These are phyloP conservation scores for Phaeosphaeria sp. DNA, from an alignment of 2,329 filamentous ascomycete species.

Conservation along the genomic window DNA sequence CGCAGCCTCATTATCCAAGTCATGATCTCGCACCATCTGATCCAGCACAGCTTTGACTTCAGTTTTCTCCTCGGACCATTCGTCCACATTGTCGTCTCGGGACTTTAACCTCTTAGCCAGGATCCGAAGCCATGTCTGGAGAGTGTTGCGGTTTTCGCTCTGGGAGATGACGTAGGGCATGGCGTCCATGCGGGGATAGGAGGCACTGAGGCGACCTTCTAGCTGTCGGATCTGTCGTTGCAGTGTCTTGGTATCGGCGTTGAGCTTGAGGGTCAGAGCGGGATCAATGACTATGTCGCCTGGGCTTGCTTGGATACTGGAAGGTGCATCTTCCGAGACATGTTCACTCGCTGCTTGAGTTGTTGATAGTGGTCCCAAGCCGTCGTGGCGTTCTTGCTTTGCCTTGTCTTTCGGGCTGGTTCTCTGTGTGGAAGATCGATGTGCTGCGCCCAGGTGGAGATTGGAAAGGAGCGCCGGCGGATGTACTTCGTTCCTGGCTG, in stretches of 20 bases:
- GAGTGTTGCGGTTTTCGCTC: conserved; percentile 18
- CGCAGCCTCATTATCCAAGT: conserved; percentile 29
- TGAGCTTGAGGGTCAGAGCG: conserved; percentile 24
- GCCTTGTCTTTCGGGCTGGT: background rate
- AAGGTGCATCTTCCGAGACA: background rate
- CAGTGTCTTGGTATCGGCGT: conserved; percentile 16
- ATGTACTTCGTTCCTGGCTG: background rate
- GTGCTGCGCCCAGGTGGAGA: no score
- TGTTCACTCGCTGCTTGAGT: background rate
- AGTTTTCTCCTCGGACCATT: conserved; percentile 5
- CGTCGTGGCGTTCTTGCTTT: background rate
- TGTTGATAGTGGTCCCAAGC: background rate
- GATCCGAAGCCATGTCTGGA: conserved; percentile 40
- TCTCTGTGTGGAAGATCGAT: background rate
- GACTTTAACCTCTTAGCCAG: conserved; percentile 30
- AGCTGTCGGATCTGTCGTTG: conserved; percentile 29
- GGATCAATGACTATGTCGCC: conserved; percentile 22
- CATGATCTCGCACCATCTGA: conserved; percentile 31
- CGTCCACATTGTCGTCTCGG: conserved; percentile 22
- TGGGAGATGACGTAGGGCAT: conserved; percentile 36
- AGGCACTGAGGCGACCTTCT: conserved; percentile 23
- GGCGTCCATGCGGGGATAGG: conserved; percentile 33
- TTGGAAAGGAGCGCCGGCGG: no score
- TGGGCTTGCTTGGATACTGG: background rate
- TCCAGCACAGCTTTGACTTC: conserved; percentile 26